phyloP scores from a whole-genome alignment of 257 asterid species.

The Petunia secreta region DNA sequence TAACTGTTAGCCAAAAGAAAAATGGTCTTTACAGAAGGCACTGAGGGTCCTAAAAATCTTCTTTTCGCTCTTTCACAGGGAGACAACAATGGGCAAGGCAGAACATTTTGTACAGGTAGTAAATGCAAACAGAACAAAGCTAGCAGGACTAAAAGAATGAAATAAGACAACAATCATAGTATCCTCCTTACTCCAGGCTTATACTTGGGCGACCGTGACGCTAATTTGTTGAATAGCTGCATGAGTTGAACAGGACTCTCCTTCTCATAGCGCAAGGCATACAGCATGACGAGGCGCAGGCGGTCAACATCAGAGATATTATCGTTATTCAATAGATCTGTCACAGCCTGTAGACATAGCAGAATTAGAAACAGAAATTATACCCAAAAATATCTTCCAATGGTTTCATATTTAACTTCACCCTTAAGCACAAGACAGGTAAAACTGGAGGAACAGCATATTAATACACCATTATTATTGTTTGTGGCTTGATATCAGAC shows the following conservation, averaged over 20 bases:
- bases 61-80: not conserved
- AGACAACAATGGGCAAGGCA: not conserved
- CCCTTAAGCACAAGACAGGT: conserved; percentile 10
- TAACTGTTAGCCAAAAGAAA: conserved; percentile 14
- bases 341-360: conserved; percentile 77
- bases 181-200: conserved; percentile 83
- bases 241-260: conserved; percentile 96
- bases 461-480: not conserved
- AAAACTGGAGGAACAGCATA: not conserved
- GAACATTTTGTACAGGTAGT: conserved; percentile 21
- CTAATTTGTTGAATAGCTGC: conserved; percentile 96
- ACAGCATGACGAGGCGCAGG: conserved; percentile 90
- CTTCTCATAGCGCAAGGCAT: conserved; percentile 96
- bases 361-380: not conserved
- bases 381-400: conserved; percentile 20
- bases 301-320: conserved; percentile 86
- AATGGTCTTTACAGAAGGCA: conserved; percentile 9
- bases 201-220: conserved; percentile 89
- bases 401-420: not conserved
- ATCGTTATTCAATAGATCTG: conserved; percentile 75
- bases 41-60: not conserved
- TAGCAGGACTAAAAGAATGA: not conserved
- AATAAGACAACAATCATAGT: not conserved
- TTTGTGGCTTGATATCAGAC: not conserved
- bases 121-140: conserved; percentile 25